Evolutionary conservation across 306 rosid species (phyloP), one percentile per base, ranked within the genome.

Genomic region (Dicorynia guianensis): DNA sequence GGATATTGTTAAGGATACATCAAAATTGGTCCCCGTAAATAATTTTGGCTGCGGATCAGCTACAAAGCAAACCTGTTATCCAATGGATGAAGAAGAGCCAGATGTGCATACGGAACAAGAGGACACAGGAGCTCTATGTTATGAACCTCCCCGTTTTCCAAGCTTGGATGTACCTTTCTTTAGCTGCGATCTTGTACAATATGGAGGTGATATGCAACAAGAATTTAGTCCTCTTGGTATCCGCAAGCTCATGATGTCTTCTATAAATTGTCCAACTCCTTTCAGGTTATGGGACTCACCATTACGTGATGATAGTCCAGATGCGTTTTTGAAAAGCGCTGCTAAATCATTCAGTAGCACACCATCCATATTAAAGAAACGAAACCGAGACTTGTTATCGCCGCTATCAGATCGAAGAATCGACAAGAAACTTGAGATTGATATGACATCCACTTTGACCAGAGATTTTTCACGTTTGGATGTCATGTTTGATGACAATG

Each of bases 151-250:
- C 67, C 94, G 96, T 48, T 93, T 96, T 80, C 98, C 99, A 43
- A 89, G 96, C 74, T 79, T 85, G 85, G 99, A 96, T 77, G 67
- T 86, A 75, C 99, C 99, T 66, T 96, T 96, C 85, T 86, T 96
- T 48, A 96, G 96, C 81, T 96, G 99, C 75, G 99, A 96, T 88
- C 99, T 96, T 81, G 57, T 80, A 80, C 97, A 91, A 76, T 74
- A 90, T 38, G 88, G 96, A 36, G 76, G 85, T 59, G 97, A 96
- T 76, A 86, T 88, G 90, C 99, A 89, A 81, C 99, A 96, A 87
- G 99, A 96, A 53, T 96, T 90, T 72, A 96, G 99, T 80, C 99
- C 99, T 8, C 89, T 96, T 3, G 99, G 99, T 64, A 96, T 96
- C 63, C 98, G 99, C 66, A 97, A 87, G 84, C 87, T 93, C 47